These are phyloP conservation scores for Ophiocordyceps camponoti-rufipedis DNA, from an alignment of 2,329 filamentous ascomycete genomes.

Conservation along the genomic window DNA sequence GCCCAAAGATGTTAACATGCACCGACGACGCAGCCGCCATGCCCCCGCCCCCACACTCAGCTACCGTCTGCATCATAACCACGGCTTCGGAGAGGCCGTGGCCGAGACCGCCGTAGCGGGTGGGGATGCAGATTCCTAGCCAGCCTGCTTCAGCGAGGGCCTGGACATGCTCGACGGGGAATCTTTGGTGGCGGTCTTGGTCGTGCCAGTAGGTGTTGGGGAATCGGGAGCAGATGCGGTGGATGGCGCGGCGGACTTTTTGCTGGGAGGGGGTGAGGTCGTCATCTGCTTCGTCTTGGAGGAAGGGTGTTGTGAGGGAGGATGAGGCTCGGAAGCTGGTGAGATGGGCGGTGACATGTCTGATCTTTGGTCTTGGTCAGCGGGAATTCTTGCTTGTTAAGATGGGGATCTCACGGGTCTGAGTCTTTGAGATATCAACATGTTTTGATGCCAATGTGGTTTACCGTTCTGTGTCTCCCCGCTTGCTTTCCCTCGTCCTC, in stretches of 20 bases:
- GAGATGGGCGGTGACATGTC: too few species aligned
- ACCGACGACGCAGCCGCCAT: conserved; percentile 51
- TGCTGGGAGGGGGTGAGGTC: conserved; percentile 41
- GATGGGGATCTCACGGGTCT: too few species aligned
- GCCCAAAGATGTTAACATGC: conserved; percentile 54
- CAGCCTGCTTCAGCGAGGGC: conserved; percentile 59
- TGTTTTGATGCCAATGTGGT: too few species aligned
- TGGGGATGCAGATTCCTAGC: conserved; percentile 65
- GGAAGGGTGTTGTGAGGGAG: too few species aligned
- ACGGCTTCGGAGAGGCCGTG: conserved; percentile 66
- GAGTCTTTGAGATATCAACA: too few species aligned
- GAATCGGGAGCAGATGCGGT: conserved; percentile 50
- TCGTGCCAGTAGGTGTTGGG: conserved; percentile 63
- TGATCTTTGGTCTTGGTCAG: too few species aligned
- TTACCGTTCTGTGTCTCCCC: too few species aligned
- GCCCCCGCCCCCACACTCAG: conserved; percentile 53
- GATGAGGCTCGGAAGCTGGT: too few species aligned
- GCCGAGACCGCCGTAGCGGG: conserved; percentile 54
- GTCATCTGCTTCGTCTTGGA: not conserved
- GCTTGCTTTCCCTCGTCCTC: too few species aligned
- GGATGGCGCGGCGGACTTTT: conserved; percentile 51
- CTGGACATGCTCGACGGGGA: conserved; percentile 59
- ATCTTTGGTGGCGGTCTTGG: conserved; percentile 48
- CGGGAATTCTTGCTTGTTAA: too few species aligned
- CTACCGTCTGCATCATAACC: conserved; percentile 74